These are phyloP conservation scores for Aspergillus caelatus DNA, from an alignment of 2,329 filamentous ascomycete genomes.

Conservation along the genomic window DNA sequence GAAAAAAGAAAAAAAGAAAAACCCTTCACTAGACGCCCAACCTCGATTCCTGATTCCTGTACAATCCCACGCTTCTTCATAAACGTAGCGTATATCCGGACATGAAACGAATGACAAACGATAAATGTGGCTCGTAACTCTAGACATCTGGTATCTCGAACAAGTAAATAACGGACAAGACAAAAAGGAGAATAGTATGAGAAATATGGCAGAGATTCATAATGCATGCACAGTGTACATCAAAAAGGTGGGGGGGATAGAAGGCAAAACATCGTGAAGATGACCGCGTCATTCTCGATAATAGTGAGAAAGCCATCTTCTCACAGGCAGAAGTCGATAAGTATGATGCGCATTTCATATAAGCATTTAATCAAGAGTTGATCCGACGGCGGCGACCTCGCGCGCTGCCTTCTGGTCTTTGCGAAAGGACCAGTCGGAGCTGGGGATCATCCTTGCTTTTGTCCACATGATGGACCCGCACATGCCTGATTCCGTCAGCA, in stretches of 20 bases:
- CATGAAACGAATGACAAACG: conserved; percentile 14
- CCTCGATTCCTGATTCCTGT: conserved; percentile 7
- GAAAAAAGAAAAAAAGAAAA: background rate
- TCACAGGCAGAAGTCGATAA: conserved; percentile 1
- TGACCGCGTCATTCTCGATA: conserved; percentile 12
- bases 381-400: conserved; percentile 73
- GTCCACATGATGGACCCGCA: conserved; percentile 87
- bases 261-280: conserved; percentile 3
- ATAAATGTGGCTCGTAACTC: conserved; percentile 13
- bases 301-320: conserved; percentile 9
- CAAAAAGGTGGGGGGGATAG: background rate
- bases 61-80: conserved; percentile 15
- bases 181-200: conserved; percentile 5
- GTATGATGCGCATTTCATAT: conserved; percentile 2
- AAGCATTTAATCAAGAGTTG: conserved; percentile 24
- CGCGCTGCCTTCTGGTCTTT: conserved; percentile 80
- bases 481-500: conserved; percentile 65
- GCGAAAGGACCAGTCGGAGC: conserved; percentile 80
- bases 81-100: conserved; percentile 10
- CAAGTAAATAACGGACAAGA: conserved; percentile 1
- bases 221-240: conserved; percentile 12
- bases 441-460: conserved; percentile 84
- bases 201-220: background rate
- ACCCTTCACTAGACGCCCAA: conserved; percentile 10
- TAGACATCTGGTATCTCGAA: conserved; percentile 18